Percentiles rank a stretch among this genome's conserved stretches.
Evolutionary conservation across 1,284 basidiomycete genomes (phyloP).

Genomic region (Rhodotorula mucilaginosa): DNA sequence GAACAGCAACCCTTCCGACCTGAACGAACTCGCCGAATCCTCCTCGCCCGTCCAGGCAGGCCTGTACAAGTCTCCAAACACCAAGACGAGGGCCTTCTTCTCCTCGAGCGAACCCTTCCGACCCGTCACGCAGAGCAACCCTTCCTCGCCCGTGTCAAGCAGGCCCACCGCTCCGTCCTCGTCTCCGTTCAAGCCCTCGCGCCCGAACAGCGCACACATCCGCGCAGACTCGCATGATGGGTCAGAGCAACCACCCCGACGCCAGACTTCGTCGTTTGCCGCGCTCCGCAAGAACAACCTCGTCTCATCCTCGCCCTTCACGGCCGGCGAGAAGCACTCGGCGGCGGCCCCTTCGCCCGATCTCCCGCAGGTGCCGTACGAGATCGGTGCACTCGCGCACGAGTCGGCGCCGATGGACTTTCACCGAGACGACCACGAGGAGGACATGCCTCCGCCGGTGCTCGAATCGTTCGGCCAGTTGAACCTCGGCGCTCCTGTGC

Average conservation of each 20-base stretch:
- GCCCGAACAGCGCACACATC: slow-evolving; percentile 6
- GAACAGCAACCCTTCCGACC: slow-evolving; percentile 29
- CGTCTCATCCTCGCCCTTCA: slow-evolving; percentile 34
- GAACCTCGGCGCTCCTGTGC: neutral
- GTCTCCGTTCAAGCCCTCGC: slow-evolving; percentile 22
- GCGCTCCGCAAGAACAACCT: slow-evolving; percentile 31
- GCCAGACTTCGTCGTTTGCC: slow-evolving; percentile 26
- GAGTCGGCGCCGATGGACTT: slow-evolving; percentile 27
- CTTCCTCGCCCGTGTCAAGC: neutral
- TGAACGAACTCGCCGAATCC: slow-evolving; percentile 15
- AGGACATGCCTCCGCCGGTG: slow-evolving; percentile 5
- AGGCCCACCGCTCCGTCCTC: neutral
- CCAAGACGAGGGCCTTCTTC: neutral
- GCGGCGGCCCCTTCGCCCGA: slow-evolving; percentile 23
- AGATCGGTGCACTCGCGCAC: slow-evolving; percentile 29
- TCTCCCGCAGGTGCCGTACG: slow-evolving; percentile 29
- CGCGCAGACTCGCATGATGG: slow-evolving; percentile 1
- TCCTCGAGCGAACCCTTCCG: slow-evolving; percentile 32
- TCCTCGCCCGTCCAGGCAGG: neutral
- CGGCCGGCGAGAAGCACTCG: slow-evolving; percentile 2
- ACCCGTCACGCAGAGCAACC: slow-evolving; percentile 9
- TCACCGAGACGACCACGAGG: neutral
- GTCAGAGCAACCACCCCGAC: slow-evolving; percentile 5
- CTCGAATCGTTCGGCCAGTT: neutral
- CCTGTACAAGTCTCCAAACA: slow-evolving; percentile 1